Evolutionary conservation across 768 basidiomycete genomes (phyloP).

Genomic region (Pluteus cervinus): DNA sequence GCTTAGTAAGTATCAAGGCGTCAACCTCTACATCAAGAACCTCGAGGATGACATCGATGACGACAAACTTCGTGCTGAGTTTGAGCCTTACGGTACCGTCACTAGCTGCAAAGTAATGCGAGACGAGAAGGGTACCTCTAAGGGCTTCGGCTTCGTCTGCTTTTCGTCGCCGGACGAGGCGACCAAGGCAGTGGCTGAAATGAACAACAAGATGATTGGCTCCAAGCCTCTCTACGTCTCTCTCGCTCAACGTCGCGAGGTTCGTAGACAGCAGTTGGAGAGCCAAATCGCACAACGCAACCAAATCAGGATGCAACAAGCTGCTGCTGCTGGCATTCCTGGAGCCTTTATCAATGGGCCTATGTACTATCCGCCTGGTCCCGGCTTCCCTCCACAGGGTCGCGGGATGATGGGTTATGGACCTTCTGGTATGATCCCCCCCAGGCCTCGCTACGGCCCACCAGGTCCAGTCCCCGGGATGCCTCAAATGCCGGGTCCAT

Average conservation of each 20-base stretch:
- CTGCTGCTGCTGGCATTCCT: slow-evolving; percentile 80
- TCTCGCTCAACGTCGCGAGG: slow-evolving; percentile 95
- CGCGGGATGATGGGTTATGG: slow-evolving; percentile 78
- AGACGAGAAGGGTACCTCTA: slow-evolving; percentile 89
- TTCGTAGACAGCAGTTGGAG: slow-evolving; percentile 96
- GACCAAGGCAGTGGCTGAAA: slow-evolving; percentile 98
- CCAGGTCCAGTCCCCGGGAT: slow-evolving; percentile 71
- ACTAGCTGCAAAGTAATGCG: slow-evolving; percentile 99
- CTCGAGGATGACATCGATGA: slow-evolving; percentile 97
- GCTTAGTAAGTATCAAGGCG: slow-evolving; percentile 95
- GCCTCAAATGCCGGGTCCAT: slow-evolving; percentile 68
- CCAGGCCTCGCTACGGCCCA: slow-evolving; percentile 80
- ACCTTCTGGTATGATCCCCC: slow-evolving; percentile 82
- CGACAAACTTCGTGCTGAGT: slow-evolving; percentile 93
- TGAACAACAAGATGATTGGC: slow-evolving; percentile 99
- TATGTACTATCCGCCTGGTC: slow-evolving; percentile 83
- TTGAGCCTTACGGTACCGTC: slow-evolving; percentile 94
- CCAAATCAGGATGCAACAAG: slow-evolving; percentile 95
- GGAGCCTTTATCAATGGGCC: slow-evolving; percentile 80
- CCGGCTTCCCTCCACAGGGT: slow-evolving; percentile 77
- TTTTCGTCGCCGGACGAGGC: slow-evolving; percentile 98
- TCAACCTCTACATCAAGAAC: slow-evolving; percentile 99
- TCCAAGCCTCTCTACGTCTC: slow-evolving; percentile 98
- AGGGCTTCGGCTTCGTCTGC: slow-evolving; percentile 99
- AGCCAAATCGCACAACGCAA: slow-evolving; percentile 98